Base-by-base conservation (phyloP, 495 filamentous ascomycete species). In the Aspergillus kassunensis region DNA sequence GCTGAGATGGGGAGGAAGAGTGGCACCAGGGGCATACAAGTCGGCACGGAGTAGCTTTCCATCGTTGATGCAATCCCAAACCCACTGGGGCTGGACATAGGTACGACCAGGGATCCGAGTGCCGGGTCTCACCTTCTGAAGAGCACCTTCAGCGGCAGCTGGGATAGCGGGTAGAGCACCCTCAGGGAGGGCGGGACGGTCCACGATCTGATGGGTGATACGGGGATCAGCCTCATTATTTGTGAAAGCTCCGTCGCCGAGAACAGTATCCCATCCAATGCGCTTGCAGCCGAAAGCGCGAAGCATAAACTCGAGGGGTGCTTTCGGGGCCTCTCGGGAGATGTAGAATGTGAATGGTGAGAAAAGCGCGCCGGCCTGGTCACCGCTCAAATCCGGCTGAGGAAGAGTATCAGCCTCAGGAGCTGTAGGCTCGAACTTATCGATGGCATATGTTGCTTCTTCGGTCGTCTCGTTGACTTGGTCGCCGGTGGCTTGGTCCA, bases 11-110 rank as follows among this genome's bases (percentile, higher is more conserved):
- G 93, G 91, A 13, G 93, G 93, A 27, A 98, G 76, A 52, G 85
- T 82, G 12, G 90, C 87, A 16, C 93, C 95, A 4, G 95, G 91
- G 3, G 83, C 89, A 56, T 98, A 98, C 2, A 93, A 74, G 64
- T 96, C 90, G 11, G 91, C 84, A 31, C 87, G 78, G 55, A 97
- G 85, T 31, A 98, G 71, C 67, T 89, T 88, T 34, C 89, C 89
- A 21, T 88, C 84, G 68, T 98, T 98, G 58, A 97, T 72, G 62
- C 87, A 89, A 56, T 98, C 93, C 93, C 93, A 98, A 12, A 98
- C 81, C 90, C 95, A 98, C 64, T 98, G 93, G 18, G 93, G 93
- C 71, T 98, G 93, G 42, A 98, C 68, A 58, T 97, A 97, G 39
- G 85, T 91, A 41, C 93, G 77, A 20, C 91, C 91, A 7, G 91